Evolutionary conservation across 192 early-diverging fungal genomes (phyloP), one percentile per base, ranked within the genome.

Genomic region (Phycomyces nitens): DNA sequence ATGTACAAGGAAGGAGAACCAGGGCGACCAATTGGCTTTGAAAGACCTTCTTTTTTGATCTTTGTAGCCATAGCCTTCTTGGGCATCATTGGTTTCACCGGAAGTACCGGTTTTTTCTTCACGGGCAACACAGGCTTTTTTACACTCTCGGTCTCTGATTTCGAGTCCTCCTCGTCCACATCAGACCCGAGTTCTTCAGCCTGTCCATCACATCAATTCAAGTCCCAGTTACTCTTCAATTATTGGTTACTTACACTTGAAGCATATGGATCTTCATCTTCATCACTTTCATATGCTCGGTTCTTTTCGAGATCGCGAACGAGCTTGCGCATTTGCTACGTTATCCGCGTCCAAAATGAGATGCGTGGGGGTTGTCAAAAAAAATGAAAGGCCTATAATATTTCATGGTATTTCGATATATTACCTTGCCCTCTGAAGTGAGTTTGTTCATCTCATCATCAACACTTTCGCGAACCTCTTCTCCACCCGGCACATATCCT

Each of bases 281-380:
- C 75, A 38, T 85, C 82, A 68, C 82, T 84, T 18, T 83, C 88
- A 68, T 88, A 86, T 0, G 69, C 83, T 41, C 73, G 72, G 63
- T 89, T 87, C 51, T 79, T 78, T 63, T 89, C 86, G 24, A 80
- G 56, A 52, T 88, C 84, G 43, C 82, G 69, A 10, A 90, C 75
- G 1, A 86, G 74, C 66, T 89, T 89, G 52, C 81, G 80, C 64
- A 92, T 55, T 39, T 83, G 76, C 62, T 81, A 74, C 27, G n/a
- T 24, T 14, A 68, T 79, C 11, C 73, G 5, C 8, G 1, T 6
- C 18, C 39, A 38, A 52, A 3, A 16, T 23, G 41, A 47, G 22
- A 43, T 11, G 47, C 11, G 42, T 71, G 62, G 6, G 27, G 58
- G 15, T 71, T 78, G 9, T 64, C 71, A 22, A n/a, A n/a, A n/a